Percentiles rank a stretch among this genome's conserved stretches.
Conservation (phyloP, 352 stramenopile genomes). For the Globisporangium orthogonon region DNA sequence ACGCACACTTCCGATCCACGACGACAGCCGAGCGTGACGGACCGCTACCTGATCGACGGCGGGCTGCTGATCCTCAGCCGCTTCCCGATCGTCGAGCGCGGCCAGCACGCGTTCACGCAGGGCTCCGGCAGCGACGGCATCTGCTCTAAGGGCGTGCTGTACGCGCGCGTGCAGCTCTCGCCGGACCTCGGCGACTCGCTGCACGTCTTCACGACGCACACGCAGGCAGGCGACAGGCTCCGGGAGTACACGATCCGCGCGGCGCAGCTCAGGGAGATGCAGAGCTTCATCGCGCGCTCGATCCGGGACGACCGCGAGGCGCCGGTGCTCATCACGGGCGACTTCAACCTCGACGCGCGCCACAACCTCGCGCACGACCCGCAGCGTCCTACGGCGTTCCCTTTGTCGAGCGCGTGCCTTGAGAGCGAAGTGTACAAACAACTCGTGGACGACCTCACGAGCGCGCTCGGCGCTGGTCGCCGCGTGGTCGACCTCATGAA, state of each 20-base stretch:
- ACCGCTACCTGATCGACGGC: slow-evolving; percentile 59
- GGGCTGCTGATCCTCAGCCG: slow-evolving; percentile 79
- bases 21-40: slow-evolving; percentile 29
- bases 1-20: neutral
- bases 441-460: slow-evolving; percentile 40
- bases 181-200: slow-evolving; percentile 58
- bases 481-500: slow-evolving; percentile 71
- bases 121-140: slow-evolving; percentile 63
- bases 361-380: slow-evolving; percentile 54
- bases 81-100: slow-evolving; percentile 70
- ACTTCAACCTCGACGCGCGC: slow-evolving; percentile 80
- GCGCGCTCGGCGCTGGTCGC: slow-evolving; percentile 26
- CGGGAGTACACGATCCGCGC: slow-evolving; percentile 49
- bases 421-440: slow-evolving; percentile 64
- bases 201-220: slow-evolving; percentile 86
- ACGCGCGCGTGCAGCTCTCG: slow-evolving; percentile 70
- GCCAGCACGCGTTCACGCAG: slow-evolving; percentile 46
- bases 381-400: slow-evolving; percentile 4
- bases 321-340: slow-evolving; percentile 63
- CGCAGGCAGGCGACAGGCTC: slow-evolving; percentile 52
- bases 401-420: slow-evolving; percentile 27
- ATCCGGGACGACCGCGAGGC: slow-evolving; percentile 42
- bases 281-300: slow-evolving; percentile 42
- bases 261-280: slow-evolving; percentile 56
- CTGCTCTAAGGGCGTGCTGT: slow-evolving; percentile 71